These are phyloP conservation scores for Cudoniella acicularis DNA, from an alignment of 495 filamentous ascomycete genomes.

Conservation along the genomic window DNA sequence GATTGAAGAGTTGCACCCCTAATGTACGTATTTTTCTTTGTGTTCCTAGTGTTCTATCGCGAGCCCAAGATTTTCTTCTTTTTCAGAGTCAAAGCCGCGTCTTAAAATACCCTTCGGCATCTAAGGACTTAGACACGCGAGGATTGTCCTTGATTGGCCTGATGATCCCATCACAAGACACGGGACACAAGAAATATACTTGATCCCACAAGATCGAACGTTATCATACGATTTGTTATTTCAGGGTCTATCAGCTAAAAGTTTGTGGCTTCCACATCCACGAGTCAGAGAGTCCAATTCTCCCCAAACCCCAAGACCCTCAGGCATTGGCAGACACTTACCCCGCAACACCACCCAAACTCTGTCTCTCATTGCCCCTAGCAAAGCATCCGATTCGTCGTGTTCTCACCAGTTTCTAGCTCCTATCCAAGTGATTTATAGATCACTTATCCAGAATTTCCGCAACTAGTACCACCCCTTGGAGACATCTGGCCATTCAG, in stretches of 20 bases:
- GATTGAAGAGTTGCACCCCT: neutral
- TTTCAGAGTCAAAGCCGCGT: no score
- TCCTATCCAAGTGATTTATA: neutral
- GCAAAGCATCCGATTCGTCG: constrained; percentile 13
- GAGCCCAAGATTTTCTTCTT: neutral
- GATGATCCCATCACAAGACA: no score
- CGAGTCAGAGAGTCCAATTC: constrained; percentile 7
- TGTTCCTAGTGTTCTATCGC: neutral
- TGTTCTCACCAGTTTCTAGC: neutral
- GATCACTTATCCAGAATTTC: neutral
- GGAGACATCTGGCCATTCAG: neutral
- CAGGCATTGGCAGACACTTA: constrained; percentile 1
- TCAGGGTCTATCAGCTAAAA: neutral
- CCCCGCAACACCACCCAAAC: constrained; percentile 13
- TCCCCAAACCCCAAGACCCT: neutral
- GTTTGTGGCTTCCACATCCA: neutral
- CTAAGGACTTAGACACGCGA: no score
- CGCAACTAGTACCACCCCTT: neutral
- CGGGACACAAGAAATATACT: no score
- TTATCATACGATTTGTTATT: no score
- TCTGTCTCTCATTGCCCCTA: neutral
- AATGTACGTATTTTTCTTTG: neutral
- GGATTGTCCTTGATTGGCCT: no score
- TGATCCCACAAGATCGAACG: no score
- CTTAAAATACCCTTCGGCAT: no score